Conservation (phyloP, 192 early-diverging fungal species). For the Umbelopsis ramanniana region DNA sequence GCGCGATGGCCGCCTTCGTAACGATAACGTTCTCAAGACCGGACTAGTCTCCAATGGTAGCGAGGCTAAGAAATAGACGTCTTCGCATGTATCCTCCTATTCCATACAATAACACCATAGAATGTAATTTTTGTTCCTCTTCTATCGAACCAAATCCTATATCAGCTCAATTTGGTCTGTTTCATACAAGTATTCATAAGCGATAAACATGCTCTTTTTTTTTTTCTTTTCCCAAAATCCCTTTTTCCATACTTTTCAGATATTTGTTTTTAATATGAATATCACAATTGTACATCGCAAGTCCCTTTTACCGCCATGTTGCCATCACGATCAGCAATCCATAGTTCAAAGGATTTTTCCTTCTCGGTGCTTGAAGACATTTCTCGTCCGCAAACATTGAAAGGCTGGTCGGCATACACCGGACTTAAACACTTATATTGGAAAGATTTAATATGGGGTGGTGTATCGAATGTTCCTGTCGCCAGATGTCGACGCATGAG, state of each 20-base stretch:
- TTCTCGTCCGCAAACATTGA: conserved; percentile 58
- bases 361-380: conserved; percentile 43
- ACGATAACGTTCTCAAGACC: conserved; percentile 22
- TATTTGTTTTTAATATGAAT: neutral
- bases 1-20: conserved; percentile 24
- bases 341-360: conserved; percentile 64
- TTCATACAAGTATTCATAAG: neutral
- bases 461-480: neutral
- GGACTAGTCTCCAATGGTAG: neutral
- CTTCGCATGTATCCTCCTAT: neutral
- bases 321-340: conserved; percentile 67
- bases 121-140: neutral
- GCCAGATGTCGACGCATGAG: conserved; percentile 55
- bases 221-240: neutral
- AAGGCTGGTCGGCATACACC: conserved; percentile 58
- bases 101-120: conserved; percentile 16
- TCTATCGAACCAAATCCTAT: conserved; percentile 11
- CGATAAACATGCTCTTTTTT: conserved; percentile 1
- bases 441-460: conserved; percentile 59
- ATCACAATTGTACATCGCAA: conserved; percentile 31
- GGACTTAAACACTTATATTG: conserved; percentile 74
- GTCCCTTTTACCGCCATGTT: conserved; percentile 79
- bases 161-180: neutral
- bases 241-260: too few species aligned
- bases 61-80: conserved; percentile 2